A percentile compares a stretch with the other conserved stretches of the same genome.
phyloP scores from a whole-genome alignment of 768 basidiomycete species.

The Lentinula sp. region DNA sequence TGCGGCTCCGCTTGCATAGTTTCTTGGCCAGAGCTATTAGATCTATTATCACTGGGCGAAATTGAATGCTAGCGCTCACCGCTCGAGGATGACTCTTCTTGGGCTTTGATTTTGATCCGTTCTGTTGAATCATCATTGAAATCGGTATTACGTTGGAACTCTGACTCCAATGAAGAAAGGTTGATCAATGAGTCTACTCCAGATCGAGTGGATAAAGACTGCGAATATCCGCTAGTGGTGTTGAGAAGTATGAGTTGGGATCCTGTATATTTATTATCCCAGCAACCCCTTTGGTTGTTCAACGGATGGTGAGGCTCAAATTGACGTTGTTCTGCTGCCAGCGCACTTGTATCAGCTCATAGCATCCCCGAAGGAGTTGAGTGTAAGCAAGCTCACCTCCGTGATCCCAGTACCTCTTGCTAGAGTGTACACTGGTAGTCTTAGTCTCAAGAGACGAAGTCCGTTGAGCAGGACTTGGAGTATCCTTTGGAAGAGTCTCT shows the following conservation, averaged over 20 bases:
- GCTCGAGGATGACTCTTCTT: neutral
- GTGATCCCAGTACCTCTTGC: neutral
- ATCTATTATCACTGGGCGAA: neutral
- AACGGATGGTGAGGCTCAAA: neutral
- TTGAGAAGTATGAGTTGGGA: neutral
- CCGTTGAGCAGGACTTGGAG: neutral
- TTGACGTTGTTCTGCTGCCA: neutral
- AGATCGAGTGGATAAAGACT: neutral
- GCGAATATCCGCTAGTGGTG: neutral
- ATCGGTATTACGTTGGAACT: neutral
- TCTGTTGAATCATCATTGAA: too few species aligned
- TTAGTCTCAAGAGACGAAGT: neutral
- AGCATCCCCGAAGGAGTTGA: neutral
- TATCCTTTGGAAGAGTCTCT: neutral
- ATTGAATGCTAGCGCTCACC: neutral
- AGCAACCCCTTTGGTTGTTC: too few species aligned
- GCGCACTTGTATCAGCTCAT: neutral
- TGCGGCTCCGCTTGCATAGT: neutral
- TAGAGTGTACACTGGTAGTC: neutral
- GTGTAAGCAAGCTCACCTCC: neutral
- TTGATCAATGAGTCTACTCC: neutral
- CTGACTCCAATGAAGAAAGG: neutral
- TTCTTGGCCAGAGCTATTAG: neutral
- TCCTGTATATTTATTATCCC: too few species aligned
- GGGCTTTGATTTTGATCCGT: neutral